Evolutionary conservation across 2,329 filamentous ascomycete species (phyloP), one percentile per base, ranked within the genome.

Genomic region (Trichoderma pleuroti): DNA sequence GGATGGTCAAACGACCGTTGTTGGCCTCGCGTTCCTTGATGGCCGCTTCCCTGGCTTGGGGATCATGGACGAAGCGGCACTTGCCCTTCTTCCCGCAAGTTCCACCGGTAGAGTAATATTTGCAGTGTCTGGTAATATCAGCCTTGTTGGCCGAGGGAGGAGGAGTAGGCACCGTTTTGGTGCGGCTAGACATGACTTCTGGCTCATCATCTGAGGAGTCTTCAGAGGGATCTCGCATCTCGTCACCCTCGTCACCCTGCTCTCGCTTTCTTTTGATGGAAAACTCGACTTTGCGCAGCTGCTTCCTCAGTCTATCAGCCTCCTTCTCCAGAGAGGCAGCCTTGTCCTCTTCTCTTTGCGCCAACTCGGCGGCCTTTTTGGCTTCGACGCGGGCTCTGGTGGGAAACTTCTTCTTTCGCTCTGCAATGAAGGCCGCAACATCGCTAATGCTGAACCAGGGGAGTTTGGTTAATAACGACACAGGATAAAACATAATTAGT

Each of bases 391-490:
- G 90, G 71, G 88, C 88, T 78, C 89, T 88, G 3, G 94, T 98
- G 2, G 95, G 95, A 78, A 88, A 98, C 65, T 91, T 90, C 74
- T 89, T 91, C 77, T 87, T 91, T 71, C 95, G 89, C 79, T 97
- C 93, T 63, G 89, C 89, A 73, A 97, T 88, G 89, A 93, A 98
- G 8, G 89, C 88, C 28, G 89, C 87, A 69, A 98, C 86, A 77
- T 98, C 94, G 71, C 88, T 87, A 18, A 87, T 83, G 70, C 86
- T 89, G 68, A 34, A 36, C 42, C 34, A n/a, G 61, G 52, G 14
- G 18, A 28, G 7, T 10, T 12, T 18, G 26, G 64, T 68, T 54
- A 66, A 60, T 49, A 28, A 18, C 3, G 26, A 16, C 7, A 39
- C 16, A 12, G 6, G 3, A 16, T 1, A 36, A 28, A 46, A 57